Percentiles rank a stretch among this genome's conserved stretches.
phyloP scores from a whole-genome alignment of 2,329 filamentous ascomycete genomes.

The Xylaria sp. region DNA sequence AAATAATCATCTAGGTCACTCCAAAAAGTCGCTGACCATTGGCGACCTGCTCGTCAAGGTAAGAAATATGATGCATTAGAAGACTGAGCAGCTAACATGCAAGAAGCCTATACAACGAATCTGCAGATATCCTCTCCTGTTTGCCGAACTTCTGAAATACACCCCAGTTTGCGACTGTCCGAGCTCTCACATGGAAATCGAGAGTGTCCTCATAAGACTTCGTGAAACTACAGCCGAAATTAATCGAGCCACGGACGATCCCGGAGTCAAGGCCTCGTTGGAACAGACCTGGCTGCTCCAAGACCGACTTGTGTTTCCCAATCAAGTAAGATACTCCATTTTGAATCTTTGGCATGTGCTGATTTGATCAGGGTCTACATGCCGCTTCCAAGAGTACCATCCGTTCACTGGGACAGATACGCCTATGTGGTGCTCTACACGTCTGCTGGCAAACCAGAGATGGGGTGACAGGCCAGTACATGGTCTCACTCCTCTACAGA shows the following conservation, averaged over 20 bases:
- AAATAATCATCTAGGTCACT: conserved; percentile 70
- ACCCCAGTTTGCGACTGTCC: conserved; percentile 90
- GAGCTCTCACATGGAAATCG: conserved; percentile 81
- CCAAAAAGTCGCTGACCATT: conserved; percentile 82
- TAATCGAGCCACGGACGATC: conserved; percentile 85
- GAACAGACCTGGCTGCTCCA: conserved; percentile 88
- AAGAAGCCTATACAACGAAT: conserved; percentile 87
- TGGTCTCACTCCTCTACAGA: conserved; percentile 86
- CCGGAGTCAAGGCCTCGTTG: conserved; percentile 73
- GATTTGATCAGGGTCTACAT: conserved; percentile 58
- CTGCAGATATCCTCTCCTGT: conserved; percentile 89
- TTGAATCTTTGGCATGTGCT: conserved; percentile 30
- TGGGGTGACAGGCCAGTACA: conserved; percentile 79
- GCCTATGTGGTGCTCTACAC: conserved; percentile 84
- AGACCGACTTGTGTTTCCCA: conserved; percentile 79
- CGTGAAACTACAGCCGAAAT: conserved; percentile 82
- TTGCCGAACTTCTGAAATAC: conserved; percentile 82
- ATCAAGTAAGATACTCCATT: conserved; percentile 65
- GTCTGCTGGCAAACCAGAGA: conserved; percentile 81
- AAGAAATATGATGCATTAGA: conserved; percentile 33
- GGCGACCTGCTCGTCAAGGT: conserved; percentile 93
- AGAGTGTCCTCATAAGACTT: conserved; percentile 76
- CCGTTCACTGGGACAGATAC: conserved; percentile 81
- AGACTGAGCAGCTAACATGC: conserved; percentile 27
- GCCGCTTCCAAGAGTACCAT: conserved; percentile 72